Percentiles rank a stretch among this genome's conserved stretches.
Evolutionary conservation across 371 early-diverging fungal species (phyloP).

Genomic region (Vavraia culicis): DNA sequence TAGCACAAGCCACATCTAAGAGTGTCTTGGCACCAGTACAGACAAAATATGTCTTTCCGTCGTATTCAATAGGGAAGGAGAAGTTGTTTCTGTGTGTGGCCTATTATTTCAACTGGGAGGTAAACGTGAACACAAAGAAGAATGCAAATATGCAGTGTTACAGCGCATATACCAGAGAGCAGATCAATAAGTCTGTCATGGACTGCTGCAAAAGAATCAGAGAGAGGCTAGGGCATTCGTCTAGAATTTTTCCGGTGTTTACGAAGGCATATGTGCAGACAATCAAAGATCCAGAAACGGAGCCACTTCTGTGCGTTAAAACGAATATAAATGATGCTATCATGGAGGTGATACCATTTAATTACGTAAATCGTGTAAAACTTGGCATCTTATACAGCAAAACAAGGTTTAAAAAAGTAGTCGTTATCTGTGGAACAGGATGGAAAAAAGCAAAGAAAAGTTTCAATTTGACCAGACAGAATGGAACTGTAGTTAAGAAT

Average conservation of each 20-base stretch:
- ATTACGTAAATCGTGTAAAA: neutral
- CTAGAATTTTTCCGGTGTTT: neutral
- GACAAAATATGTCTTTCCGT: slow-evolving; percentile 2
- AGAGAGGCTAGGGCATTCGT: neutral
- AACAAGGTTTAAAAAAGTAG: neutral
- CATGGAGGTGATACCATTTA: slow-evolving; percentile 1
- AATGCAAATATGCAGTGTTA: slow-evolving; percentile 6
- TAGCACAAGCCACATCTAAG: neutral
- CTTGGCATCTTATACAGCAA: neutral
- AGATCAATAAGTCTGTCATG: slow-evolving; percentile 6
- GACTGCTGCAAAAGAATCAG: neutral
- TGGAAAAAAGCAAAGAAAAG: slow-evolving; percentile 8
- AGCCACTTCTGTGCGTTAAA: neutral
- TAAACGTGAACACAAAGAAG: slow-evolving; percentile 3
- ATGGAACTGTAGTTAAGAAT: slow-evolving; percentile 9
- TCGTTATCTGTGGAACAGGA: slow-evolving; percentile 14
- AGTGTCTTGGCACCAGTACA: slow-evolving; percentile 5
- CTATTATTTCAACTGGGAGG: slow-evolving; percentile 5
- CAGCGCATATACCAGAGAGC: neutral
- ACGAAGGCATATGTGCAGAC: neutral
- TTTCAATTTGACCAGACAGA: slow-evolving; percentile 1
- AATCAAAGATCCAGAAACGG: neutral
- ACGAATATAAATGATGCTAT: neutral
- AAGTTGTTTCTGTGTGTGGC: slow-evolving; percentile 11
- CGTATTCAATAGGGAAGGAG: slow-evolving; percentile 20